Conservation (phyloP, 257 asterid genomes). For the Solanum sejunctum region DNA sequence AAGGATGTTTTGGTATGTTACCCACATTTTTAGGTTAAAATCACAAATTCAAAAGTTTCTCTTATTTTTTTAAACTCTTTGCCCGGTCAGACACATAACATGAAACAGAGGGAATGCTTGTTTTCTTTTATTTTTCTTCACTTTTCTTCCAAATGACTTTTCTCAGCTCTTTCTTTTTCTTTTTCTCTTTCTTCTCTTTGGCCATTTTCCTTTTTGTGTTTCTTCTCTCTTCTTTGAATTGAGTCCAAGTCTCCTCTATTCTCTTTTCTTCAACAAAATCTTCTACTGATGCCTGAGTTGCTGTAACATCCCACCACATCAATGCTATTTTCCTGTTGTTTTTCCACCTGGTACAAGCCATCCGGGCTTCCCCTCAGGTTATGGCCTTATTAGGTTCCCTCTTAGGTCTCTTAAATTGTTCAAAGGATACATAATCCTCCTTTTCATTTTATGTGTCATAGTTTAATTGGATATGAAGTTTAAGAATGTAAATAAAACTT, state of each 20-base stretch:
- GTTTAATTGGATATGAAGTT: neutral
- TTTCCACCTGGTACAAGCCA: neutral
- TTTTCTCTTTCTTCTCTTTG: neutral
- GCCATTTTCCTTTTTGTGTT: neutral
- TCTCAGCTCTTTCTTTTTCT: neutral
- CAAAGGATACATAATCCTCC: neutral
- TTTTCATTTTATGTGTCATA: neutral
- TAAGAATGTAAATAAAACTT: neutral
- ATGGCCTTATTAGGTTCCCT: neutral
- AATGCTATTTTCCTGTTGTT: neutral
- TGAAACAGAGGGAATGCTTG: neutral
- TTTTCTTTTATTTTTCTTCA: neutral
- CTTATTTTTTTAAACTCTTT: neutral
- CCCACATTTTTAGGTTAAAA: neutral
- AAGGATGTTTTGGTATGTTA: neutral
- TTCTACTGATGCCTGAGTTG: neutral
- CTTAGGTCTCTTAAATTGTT: neutral
- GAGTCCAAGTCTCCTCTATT: neutral
- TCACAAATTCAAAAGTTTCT: neutral
- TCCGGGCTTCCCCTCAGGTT: neutral
- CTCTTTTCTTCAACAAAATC: neutral
- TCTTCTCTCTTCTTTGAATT: neutral
- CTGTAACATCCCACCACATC: neutral
- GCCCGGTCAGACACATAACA: neutral
- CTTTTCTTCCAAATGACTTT: neutral